Conservation (phyloP, 2,329 filamentous ascomycete genomes). For the Calcarisporium arbuscula region DNA sequence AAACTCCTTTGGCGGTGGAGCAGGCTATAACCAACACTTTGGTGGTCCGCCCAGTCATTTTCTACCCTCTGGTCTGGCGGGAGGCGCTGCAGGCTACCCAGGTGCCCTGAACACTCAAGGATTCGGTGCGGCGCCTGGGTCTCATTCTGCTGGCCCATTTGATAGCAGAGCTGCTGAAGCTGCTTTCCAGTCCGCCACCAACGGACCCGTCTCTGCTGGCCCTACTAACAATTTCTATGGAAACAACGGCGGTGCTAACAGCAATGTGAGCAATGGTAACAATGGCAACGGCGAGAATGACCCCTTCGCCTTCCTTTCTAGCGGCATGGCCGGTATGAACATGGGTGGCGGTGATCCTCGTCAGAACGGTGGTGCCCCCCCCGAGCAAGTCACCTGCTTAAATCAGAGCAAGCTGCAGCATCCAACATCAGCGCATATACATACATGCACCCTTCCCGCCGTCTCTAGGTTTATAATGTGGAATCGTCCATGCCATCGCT, state of each 20-base stretch:
- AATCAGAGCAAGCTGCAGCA: conserved; percentile 10
- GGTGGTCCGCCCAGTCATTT: conserved; percentile 85
- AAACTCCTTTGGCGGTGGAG: conserved; percentile 56
- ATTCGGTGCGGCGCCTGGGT: conserved; percentile 67
- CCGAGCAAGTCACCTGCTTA: conserved; percentile 56
- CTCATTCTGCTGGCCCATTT: conserved; percentile 80
- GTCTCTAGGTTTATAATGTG: no score
- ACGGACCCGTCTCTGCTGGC: conserved; percentile 70
- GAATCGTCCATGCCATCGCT: no score
- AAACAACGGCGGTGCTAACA: conserved; percentile 15
- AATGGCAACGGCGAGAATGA: conserved; percentile 62
- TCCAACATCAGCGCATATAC: neutral
- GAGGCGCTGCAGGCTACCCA: conserved; percentile 65
- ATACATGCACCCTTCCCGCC: no score
- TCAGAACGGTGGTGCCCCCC: conserved; percentile 54
- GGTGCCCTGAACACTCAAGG: conserved; percentile 70
- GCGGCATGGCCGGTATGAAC: conserved; percentile 64
- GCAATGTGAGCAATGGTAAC: no score
- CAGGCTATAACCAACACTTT: conserved; percentile 71
- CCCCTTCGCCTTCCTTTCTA: conserved; percentile 73
- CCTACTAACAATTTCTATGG: conserved; percentile 49
- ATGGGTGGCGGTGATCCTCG: conserved; percentile 61
- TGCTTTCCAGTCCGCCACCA: conserved; percentile 84
- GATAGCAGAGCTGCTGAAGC: conserved; percentile 91
- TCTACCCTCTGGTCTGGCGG: conserved; percentile 75